A percentile compares a stretch with the other conserved stretches of the same genome.
Conservation (phyloP, 73 alveolate species). For the Paramecium octaurelia region DNA sequence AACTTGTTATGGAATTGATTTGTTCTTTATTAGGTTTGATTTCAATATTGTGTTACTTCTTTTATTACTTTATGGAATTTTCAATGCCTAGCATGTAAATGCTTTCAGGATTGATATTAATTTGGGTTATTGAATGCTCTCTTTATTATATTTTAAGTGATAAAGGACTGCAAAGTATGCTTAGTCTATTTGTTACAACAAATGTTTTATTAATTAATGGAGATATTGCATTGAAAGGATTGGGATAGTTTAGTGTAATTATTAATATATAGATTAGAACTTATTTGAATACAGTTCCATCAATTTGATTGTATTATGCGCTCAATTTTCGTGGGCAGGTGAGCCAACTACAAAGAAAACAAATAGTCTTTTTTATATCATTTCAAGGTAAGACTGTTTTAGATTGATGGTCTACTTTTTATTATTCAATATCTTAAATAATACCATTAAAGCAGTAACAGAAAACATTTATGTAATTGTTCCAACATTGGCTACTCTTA, state of each 20-base stretch:
- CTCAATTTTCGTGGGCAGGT: conserved; percentile 13
- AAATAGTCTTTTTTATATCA: not conserved
- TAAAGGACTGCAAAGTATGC: not conserved
- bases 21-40: not conserved
- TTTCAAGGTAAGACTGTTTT: conserved; percentile 39
- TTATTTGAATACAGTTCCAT: conserved; percentile 12
- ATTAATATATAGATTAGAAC: not conserved
- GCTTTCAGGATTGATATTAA: not conserved
- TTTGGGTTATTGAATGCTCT: not conserved
- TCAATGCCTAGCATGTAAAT: not conserved
- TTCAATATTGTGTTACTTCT: not conserved
- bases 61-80: not conserved
- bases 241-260: not conserved
- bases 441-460: not conserved
- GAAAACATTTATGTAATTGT: not conserved
- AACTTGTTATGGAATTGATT: not conserved
- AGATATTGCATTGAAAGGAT: not conserved
- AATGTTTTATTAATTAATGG: not conserved
- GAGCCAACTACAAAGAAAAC: not conserved
- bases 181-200: not conserved
- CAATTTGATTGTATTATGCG: conserved; percentile 13
- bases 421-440: not conserved
- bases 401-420: conserved; percentile 19
- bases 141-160: not conserved
- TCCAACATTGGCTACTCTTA: not conserved